Conservation (phyloP, 1,284 basidiomycete species). For the Calocybe gambosa region DNA sequence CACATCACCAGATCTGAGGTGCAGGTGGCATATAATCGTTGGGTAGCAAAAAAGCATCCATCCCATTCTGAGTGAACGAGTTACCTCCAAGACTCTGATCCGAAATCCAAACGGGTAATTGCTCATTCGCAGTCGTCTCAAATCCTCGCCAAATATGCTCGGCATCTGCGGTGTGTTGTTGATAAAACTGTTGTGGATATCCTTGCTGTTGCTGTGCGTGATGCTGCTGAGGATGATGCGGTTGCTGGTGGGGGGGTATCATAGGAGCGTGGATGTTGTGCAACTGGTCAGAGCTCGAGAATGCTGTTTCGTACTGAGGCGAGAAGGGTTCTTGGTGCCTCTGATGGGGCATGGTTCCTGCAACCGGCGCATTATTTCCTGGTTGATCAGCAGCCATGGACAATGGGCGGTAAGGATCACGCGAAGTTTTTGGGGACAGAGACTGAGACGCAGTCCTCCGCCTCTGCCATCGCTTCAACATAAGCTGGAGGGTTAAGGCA, state of each 20-base stretch:
- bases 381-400: slow-evolving; percentile 33
- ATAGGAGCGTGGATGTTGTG: slow-evolving; percentile 18
- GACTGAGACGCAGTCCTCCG: slow-evolving; percentile 51
- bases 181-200: slow-evolving; percentile 21
- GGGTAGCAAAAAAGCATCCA: slow-evolving; percentile 78
- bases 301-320: slow-evolving; percentile 35
- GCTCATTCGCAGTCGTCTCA: slow-evolving; percentile 62
- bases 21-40: slow-evolving; percentile 62
- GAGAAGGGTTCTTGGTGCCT: slow-evolving; percentile 37
- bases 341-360: slow-evolving; percentile 21
- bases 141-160: slow-evolving; percentile 72
- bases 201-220: slow-evolving; percentile 20
- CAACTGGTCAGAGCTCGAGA: slow-evolving; percentile 25
- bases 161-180: slow-evolving; percentile 43
- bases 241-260: slow-evolving; percentile 22
- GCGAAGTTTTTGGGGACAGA: slow-evolving; percentile 51
- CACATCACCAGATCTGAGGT: slow-evolving; percentile 63
- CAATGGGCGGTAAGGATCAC: slow-evolving; percentile 39
- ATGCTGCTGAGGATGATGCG: slow-evolving; percentile 20
- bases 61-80: slow-evolving; percentile 70
- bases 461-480: slow-evolving; percentile 76
- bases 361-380: slow-evolving; percentile 17
- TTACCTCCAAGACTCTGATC: slow-evolving; percentile 72
- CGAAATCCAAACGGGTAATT: slow-evolving; percentile 76
- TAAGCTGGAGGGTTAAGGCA: slow-evolving; percentile 79